Evolutionary conservation across 2,329 filamentous ascomycete species (phyloP).

Genomic region (Fusarium brachygibbosum): DNA sequence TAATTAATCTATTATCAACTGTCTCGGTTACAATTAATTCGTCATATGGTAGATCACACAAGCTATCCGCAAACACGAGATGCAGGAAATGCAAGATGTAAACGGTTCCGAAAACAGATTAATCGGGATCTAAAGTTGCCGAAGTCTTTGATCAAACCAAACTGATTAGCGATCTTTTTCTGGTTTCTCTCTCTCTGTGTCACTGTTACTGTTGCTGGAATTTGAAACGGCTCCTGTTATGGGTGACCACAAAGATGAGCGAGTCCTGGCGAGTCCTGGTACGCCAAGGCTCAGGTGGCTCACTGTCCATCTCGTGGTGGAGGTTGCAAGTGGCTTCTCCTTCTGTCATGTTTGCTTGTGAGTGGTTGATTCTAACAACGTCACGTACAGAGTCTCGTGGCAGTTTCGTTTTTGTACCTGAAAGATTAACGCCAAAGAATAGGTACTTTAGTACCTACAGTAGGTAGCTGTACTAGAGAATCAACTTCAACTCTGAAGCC

Average conservation of each 20-base stretch:
- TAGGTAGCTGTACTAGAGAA: no score
- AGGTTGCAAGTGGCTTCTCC: slow-evolving; percentile 5
- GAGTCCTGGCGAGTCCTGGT: slow-evolving; percentile 12
- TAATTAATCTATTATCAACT: background rate
- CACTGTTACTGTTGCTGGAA: slow-evolving; percentile 11
- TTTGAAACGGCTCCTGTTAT: slow-evolving; percentile 36
- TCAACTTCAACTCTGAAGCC: slow-evolving; percentile 23
- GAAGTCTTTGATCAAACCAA: slow-evolving; percentile 17
- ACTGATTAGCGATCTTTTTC: slow-evolving; percentile 7
- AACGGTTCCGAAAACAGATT: slow-evolving; percentile 4
- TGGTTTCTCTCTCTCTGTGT: no score
- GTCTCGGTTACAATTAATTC: slow-evolving; percentile 1
- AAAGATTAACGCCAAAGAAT: background rate
- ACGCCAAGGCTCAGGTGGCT: slow-evolving; percentile 39
- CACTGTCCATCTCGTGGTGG: slow-evolving; percentile 22
- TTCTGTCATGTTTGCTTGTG: background rate
- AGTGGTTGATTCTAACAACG: slow-evolving; percentile 2
- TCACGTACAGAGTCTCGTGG: slow-evolving; percentile 13
- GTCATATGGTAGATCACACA: slow-evolving; percentile 30
- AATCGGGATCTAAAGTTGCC: slow-evolving; percentile 36
- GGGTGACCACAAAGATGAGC: slow-evolving; percentile 19
- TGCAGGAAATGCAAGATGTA: slow-evolving; percentile 23
- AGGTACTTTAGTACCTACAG: background rate
- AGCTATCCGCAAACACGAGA: slow-evolving; percentile 9
- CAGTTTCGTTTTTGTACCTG: background rate